These are phyloP conservation scores for Microbotryum scabiosae DNA, from an alignment of 1,284 basidiomycete species.

Conservation along the genomic window DNA sequence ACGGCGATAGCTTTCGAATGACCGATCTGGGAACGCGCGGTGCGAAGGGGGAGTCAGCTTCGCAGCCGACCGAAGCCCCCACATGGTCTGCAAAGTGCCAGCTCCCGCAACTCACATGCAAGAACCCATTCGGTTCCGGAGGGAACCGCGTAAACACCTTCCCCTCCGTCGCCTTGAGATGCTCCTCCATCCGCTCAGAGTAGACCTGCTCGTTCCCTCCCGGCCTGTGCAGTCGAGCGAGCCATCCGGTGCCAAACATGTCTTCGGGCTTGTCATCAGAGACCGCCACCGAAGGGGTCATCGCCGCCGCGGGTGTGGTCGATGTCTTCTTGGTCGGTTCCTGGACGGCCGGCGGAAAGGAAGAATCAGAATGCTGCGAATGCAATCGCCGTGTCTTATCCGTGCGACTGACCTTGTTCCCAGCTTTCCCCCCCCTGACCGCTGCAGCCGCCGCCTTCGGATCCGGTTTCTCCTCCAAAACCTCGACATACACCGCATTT, in stretches of 20 bases:
- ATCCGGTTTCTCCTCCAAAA: conserved; percentile 63
- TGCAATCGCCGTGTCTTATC: no score
- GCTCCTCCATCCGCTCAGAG: conserved; percentile 66
- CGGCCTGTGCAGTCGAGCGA: conserved; percentile 85
- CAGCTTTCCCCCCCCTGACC: conserved; percentile 51
- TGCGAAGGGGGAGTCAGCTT: background rate
- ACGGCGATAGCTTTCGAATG: conserved; percentile 99
- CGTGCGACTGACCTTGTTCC: background rate
- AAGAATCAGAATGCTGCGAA: background rate
- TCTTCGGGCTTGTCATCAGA: conserved; percentile 48
- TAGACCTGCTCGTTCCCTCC: conserved; percentile 88
- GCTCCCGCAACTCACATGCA: conserved; percentile 15
- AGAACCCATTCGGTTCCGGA: conserved; percentile 92
- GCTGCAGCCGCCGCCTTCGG: conserved; percentile 34
- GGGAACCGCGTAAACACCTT: conserved; percentile 94
- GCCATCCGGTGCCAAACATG: conserved; percentile 92
- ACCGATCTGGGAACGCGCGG: conserved; percentile 39
- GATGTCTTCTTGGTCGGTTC: conserved; percentile 19
- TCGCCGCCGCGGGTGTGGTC: conserved; percentile 25
- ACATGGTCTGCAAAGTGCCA: background rate
- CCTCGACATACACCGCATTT: conserved; percentile 63
- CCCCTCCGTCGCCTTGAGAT: conserved; percentile 72
- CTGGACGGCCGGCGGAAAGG: background rate
- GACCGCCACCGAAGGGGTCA: conserved; percentile 36
- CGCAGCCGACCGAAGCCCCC: no score